A percentile compares a stretch with the other conserved stretches of the same genome.
These are phyloP conservation scores for Rhizopus microsporus DNA, from an alignment of 371 early-diverging fungal genomes.

Conservation along the genomic window DNA sequence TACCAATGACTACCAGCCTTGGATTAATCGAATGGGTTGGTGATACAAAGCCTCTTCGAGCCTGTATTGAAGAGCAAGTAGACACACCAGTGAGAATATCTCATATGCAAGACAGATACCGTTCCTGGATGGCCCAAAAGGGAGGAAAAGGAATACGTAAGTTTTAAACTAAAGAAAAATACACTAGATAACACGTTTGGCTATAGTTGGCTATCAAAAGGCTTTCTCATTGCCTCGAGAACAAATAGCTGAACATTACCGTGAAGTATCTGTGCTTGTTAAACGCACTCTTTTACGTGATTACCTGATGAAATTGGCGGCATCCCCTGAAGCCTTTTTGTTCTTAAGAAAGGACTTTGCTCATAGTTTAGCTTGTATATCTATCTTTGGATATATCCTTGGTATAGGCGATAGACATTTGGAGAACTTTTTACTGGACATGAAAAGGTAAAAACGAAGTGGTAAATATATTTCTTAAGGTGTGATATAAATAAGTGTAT, in stretches of 20 bases:
- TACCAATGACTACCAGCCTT: constrained; percentile 66
- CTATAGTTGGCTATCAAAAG: constrained; percentile 51
- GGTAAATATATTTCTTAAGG: background rate
- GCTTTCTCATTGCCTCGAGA: constrained; percentile 52
- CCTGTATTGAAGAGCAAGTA: constrained; percentile 46
- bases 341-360: constrained; percentile 60
- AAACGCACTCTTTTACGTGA: constrained; percentile 47
- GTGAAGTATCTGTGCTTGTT: constrained; percentile 29
- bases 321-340: constrained; percentile 70
- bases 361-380: constrained; percentile 60
- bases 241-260: constrained; percentile 44
- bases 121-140: constrained; percentile 16
- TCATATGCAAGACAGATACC: constrained; percentile 35
- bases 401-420: constrained; percentile 78
- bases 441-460: constrained; percentile 54
- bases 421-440: constrained; percentile 68
- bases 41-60: constrained; percentile 48
- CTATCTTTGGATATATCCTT: constrained; percentile 65
- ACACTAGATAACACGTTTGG: background rate
- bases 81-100: constrained; percentile 24
- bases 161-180: background rate
- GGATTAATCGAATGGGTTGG: constrained; percentile 72
- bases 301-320: constrained; percentile 50
- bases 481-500: background rate
- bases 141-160: constrained; percentile 50